Evolutionary conservation across 441 rosid genomes (phyloP).

Genomic region (Croton laevigatus): DNA sequence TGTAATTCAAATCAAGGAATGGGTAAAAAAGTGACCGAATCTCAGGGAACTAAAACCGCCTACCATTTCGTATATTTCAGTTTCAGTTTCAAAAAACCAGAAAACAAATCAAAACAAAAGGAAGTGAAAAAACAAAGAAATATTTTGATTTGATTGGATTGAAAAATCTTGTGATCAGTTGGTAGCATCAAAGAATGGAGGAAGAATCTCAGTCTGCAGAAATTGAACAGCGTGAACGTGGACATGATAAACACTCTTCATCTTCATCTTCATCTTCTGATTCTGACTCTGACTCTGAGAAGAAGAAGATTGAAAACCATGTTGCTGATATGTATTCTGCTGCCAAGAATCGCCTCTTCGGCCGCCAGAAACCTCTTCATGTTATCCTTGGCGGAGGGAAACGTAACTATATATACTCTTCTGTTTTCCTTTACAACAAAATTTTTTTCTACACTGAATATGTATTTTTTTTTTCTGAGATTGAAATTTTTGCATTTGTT

Average conservation of each 20-base stretch:
- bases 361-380: constrained; percentile 54
- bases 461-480: too few relatives aligned
- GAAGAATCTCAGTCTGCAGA: constrained; percentile 14
- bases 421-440: not conserved
- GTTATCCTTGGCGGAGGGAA: constrained; percentile 53
- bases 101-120: not conserved
- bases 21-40: constrained; percentile 4
- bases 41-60: not conserved
- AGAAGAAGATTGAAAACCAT: constrained; percentile 15
- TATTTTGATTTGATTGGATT: too few relatives aligned
- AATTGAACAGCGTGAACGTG: constrained; percentile 8
- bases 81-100: constrained; percentile 6
- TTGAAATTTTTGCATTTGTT: too few relatives aligned
- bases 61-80: constrained; percentile 18
- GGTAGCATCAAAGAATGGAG: not conserved
- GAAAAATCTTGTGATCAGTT: too few relatives aligned
- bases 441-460: too few relatives aligned
- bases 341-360: constrained; percentile 41
- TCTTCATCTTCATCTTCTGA: constrained; percentile 20
- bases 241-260: not conserved
- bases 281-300: constrained; percentile 31
- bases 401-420: constrained; percentile 22
- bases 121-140: not conserved
- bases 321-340: constrained; percentile 9
- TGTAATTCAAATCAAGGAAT: not conserved